Evolutionary conservation across 768 basidiomycete species (phyloP).

Genomic region (Rickenella mellea): DNA sequence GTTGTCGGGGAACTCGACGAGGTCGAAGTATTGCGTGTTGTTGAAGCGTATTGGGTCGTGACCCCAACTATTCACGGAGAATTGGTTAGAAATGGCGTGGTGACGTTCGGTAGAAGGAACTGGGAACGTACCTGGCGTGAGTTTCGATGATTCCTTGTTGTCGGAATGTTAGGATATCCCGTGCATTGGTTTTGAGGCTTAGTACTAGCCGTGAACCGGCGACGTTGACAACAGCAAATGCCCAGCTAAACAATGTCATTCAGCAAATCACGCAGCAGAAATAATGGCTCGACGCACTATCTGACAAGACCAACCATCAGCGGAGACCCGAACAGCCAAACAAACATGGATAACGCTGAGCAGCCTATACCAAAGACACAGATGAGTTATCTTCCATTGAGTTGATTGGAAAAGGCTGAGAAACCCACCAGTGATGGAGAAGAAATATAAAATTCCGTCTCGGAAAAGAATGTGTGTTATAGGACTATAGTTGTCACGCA

Average conservation of each 20-base stretch:
- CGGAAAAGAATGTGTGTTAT: neutral
- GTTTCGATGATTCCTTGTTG: too few species aligned
- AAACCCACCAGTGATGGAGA: neutral
- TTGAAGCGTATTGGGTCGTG: too few species aligned
- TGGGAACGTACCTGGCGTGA: too few species aligned
- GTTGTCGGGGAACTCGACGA: too few species aligned
- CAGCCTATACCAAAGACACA: neutral
- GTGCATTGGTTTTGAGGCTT: neutral
- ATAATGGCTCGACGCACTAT: neutral
- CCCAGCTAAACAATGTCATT: neutral
- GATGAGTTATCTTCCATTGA: neutral
- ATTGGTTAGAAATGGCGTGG: too few species aligned
- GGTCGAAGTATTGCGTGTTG: too few species aligned
- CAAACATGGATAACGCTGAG: constrained; percentile 1
- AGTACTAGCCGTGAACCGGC: neutral
- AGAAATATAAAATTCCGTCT: neutral
- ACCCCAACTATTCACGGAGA: too few species aligned
- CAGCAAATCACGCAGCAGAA: neutral
- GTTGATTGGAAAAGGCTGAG: neutral
- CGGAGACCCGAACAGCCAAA: neutral
- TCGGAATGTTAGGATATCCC: neutral
- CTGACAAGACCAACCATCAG: neutral
- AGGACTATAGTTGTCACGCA: neutral
- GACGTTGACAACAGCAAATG: neutral
- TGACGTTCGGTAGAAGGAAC: too few species aligned